A percentile compares a stretch with the other conserved stretches of the same genome.
Evolutionary conservation across 108 stramenopile species (phyloP).

Genomic region (Schizochytrium sp.): DNA sequence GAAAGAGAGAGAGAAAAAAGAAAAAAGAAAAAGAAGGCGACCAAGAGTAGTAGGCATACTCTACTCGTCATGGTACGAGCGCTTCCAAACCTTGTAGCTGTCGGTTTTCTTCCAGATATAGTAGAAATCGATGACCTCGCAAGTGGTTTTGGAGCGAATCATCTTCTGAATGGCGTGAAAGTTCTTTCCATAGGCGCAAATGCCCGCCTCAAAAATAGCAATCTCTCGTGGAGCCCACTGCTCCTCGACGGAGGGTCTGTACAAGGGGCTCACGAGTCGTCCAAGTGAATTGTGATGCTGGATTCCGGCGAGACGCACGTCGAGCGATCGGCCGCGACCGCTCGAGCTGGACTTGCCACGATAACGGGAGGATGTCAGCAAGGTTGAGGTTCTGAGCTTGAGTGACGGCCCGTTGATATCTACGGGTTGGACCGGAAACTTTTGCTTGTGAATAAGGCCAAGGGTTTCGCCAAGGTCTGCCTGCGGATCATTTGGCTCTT

Average conservation of each 20-base stretch:
- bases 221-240: slow-evolving; percentile 77
- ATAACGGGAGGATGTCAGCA: background rate
- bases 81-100: slow-evolving; percentile 78
- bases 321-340: background rate
- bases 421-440: background rate
- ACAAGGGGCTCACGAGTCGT: slow-evolving; percentile 55
- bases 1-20: background rate
- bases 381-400: background rate
- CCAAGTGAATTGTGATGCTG: slow-evolving; percentile 32
- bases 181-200: slow-evolving; percentile 68
- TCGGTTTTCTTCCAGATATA: slow-evolving; percentile 92
- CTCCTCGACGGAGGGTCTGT: slow-evolving; percentile 68
- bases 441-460: background rate
- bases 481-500: background rate
- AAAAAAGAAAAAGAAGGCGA: background rate
- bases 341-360: background rate
- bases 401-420: background rate
- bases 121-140: slow-evolving; percentile 88
- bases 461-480: background rate
- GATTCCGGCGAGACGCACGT: background rate
- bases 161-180: slow-evolving; percentile 59
- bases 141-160: slow-evolving; percentile 65
- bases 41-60: background rate
- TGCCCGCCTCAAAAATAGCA: slow-evolving; percentile 66
- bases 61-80: slow-evolving; percentile 24